Conservation (phyloP, 2,329 filamentous ascomycete genomes). For the Colletotrichum sublineola region DNA sequence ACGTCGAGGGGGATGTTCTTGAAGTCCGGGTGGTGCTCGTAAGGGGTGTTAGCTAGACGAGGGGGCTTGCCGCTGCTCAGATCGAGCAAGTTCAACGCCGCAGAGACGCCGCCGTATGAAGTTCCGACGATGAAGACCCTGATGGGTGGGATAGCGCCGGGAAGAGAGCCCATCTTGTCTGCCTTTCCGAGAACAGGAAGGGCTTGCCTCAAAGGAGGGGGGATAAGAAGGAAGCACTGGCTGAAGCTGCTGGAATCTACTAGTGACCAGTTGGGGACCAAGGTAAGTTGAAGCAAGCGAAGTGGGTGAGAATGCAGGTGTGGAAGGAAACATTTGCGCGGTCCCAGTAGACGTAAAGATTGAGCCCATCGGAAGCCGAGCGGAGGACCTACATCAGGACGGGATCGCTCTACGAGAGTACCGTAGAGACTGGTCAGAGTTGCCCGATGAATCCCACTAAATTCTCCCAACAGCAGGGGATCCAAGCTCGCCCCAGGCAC, state of each 20-base stretch:
- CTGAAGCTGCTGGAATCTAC: slow-evolving; percentile 16
- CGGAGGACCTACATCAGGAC: slow-evolving; percentile 36
- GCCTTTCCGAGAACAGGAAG: not conserved
- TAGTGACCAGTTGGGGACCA: slow-evolving; percentile 12
- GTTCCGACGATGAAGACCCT: slow-evolving; percentile 77
- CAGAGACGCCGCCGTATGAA: slow-evolving; percentile 78
- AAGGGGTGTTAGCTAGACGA: slow-evolving; percentile 57
- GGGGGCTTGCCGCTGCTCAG: slow-evolving; percentile 68
- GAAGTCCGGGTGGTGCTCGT: slow-evolving; percentile 56
- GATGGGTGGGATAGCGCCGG: slow-evolving; percentile 53
- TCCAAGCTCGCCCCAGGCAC: slow-evolving; percentile 16
- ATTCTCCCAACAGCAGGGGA: slow-evolving; percentile 27
- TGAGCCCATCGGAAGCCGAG: slow-evolving; percentile 38
- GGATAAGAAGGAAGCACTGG: not conserved
- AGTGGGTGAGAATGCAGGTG: slow-evolving; percentile 30
- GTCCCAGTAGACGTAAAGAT: slow-evolving; percentile 32
- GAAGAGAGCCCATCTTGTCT: slow-evolving; percentile 43
- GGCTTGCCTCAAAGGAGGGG: not conserved
- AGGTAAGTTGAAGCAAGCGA: slow-evolving; percentile 28
- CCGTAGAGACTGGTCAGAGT: slow-evolving; percentile 26
- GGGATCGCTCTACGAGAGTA: slow-evolving; percentile 17
- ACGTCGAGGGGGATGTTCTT: slow-evolving; percentile 73
- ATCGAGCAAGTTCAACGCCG: slow-evolving; percentile 76
- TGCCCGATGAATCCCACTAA: slow-evolving; percentile 30
- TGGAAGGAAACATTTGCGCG: slow-evolving; percentile 21